phyloP scores from a whole-genome alignment of 306 rosid species.

The Urtica urens region DNA sequence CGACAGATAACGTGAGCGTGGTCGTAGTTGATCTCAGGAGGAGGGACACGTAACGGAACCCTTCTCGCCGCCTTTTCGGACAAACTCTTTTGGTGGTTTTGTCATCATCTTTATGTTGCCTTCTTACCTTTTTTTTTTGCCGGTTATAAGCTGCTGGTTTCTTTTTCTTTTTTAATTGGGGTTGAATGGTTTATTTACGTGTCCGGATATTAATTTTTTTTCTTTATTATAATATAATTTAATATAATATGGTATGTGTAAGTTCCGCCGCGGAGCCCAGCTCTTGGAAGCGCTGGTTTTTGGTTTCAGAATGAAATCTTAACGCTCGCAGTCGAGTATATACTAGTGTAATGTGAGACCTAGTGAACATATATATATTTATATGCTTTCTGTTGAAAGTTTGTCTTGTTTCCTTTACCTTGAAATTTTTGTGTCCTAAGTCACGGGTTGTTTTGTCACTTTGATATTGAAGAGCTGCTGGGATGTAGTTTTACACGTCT shows the following conservation, averaged over 20 bases:
- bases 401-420: no score
- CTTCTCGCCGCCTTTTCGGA: not conserved
- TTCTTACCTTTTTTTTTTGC: not conserved
- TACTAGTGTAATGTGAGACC: no score
- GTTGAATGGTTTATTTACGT: not conserved
- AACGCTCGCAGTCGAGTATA: not conserved
- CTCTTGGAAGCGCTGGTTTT: constrained; percentile 9
- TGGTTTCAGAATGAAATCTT: constrained; percentile 7
- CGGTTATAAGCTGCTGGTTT: not conserved
- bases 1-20: constrained; percentile 50
- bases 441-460: no score
- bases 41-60: constrained; percentile 14
- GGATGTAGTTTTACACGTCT: no score
- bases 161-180: not conserved
- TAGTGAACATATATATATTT: no score
- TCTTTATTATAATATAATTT: not conserved
- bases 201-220: not conserved
- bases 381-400: no score
- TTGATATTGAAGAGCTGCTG: no score
- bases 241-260: not conserved
- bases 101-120: not conserved
- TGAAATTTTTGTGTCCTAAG: no score
- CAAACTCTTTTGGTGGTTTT: not conserved
- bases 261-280: constrained; percentile 6
- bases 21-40: constrained; percentile 43